Evolutionary conservation across 2,329 filamentous ascomycete genomes (phyloP).

Genomic region (Botryotinia narcissicola): DNA sequence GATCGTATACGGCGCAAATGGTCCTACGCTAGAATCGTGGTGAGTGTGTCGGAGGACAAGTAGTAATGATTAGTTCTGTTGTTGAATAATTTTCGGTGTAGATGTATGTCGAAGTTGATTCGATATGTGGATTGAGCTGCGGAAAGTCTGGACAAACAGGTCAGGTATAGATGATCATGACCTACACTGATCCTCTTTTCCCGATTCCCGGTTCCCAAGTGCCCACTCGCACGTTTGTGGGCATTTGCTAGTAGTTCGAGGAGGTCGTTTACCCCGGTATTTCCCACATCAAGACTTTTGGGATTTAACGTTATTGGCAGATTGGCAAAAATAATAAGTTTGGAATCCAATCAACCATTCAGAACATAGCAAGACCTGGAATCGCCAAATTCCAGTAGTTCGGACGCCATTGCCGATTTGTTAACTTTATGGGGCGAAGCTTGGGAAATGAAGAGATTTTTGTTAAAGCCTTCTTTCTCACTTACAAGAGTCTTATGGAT

Average conservation of each 20-base stretch:
- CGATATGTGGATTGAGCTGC: not conserved
- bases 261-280: constrained; percentile 1
- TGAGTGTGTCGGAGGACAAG: not conserved
- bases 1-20: constrained; percentile 4
- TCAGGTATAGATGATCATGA: not conserved
- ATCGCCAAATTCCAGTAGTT: not conserved
- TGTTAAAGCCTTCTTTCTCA: not conserved
- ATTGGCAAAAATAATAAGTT: not conserved
- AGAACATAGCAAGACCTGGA: not conserved
- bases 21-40: not conserved
- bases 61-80: not conserved
- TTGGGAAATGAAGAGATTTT: constrained; percentile 10
- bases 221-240: not conserved
- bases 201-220: constrained; percentile 1
- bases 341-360: not conserved
- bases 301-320: not conserved
- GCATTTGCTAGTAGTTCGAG: not conserved
- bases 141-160: not conserved
- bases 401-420: not conserved
- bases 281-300: constrained; percentile 3
- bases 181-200: not conserved
- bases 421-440: not conserved
- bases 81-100: not conserved
- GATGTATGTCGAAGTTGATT: not conserved
- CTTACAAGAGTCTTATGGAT: not conserved